A percentile compares a stretch with the other conserved stretches of the same genome.
These are phyloP conservation scores for Gossypium aridum DNA, from an alignment of 441 rosid species.

Conservation along the genomic window DNA sequence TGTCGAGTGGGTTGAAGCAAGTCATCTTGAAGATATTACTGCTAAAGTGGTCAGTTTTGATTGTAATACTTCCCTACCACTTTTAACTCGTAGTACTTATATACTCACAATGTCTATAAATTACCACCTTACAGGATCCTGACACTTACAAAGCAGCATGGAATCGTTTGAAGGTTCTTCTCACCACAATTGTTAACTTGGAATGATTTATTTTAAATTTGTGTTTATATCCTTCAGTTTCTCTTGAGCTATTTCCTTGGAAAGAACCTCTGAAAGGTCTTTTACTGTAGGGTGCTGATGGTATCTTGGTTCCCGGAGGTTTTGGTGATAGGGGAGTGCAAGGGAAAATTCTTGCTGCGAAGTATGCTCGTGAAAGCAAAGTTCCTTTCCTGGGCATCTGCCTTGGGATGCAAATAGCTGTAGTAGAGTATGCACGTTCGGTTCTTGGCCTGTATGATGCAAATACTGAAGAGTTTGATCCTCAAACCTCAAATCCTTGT, in stretches of 20 bases:
- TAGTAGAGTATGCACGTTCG: slow-evolving; percentile 87
- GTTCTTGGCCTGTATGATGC: slow-evolving; percentile 73
- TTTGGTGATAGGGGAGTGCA: slow-evolving; percentile 96
- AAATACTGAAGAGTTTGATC: slow-evolving; percentile 88
- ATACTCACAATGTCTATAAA: not conserved
- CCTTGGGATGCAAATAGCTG: slow-evolving; percentile 97
- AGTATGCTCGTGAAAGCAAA: slow-evolving; percentile 78
- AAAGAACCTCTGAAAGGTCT: slow-evolving; percentile 5
- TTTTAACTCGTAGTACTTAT: not conserved
- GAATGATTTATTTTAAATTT: not conserved
- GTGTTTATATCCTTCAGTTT: not conserved
- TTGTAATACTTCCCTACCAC: slow-evolving; percentile 5
- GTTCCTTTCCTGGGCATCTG: slow-evolving; percentile 95
- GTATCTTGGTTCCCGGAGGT: slow-evolving; percentile 97
- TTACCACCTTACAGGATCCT: slow-evolving; percentile 32
- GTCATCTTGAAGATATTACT: slow-evolving; percentile 67
- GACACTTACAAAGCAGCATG: slow-evolving; percentile 50
- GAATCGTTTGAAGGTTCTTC: slow-evolving; percentile 45
- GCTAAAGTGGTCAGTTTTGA: slow-evolving; percentile 37
- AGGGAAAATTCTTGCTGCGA: slow-evolving; percentile 89
- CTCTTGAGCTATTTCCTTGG: not conserved
- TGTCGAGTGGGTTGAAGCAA: slow-evolving; percentile 81
- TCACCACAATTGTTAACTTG: not conserved
- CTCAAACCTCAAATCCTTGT: slow-evolving; percentile 64
- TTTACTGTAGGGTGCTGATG: slow-evolving; percentile 71